phyloP scores from a whole-genome alignment of 75 land plant genomes.

The Gnetum montanum region DNA sequence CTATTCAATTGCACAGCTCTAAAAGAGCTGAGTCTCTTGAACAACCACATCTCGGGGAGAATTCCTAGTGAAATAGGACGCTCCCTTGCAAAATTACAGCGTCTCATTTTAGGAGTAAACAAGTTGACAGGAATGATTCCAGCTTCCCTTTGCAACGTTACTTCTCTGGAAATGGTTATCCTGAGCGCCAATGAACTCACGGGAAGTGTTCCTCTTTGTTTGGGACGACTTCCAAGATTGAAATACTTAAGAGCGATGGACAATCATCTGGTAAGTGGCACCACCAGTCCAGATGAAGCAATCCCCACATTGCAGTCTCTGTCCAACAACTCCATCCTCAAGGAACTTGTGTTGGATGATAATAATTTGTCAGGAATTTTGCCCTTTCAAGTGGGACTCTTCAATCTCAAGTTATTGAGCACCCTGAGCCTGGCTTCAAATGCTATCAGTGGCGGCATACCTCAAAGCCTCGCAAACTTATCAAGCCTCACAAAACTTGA shows the following conservation, averaged over 20 bases:
- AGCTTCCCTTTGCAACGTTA: neutral
- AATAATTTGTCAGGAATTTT: conserved; percentile 4
- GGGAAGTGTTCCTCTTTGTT: conserved; percentile 13
- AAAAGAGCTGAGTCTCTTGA: neutral
- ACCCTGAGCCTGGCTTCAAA: neutral
- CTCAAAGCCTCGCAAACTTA: neutral
- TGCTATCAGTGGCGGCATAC: neutral
- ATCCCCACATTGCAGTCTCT: no score
- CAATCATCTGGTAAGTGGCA: conserved; percentile 8
- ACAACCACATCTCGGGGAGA: neutral
- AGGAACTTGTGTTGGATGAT: neutral
- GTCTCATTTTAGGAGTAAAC: neutral
- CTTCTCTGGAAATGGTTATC: neutral
- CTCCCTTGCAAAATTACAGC: neutral
- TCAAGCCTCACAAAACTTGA: neutral
- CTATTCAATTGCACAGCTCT: neutral
- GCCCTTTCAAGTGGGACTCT: neutral
- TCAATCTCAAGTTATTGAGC: neutral
- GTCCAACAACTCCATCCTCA: neutral
- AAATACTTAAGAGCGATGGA: neutral
- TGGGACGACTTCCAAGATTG: conserved; percentile 5
- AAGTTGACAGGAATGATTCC: neutral
- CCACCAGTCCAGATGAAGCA: neutral
- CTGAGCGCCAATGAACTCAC: conserved; percentile 11
- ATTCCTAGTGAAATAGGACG: neutral